Evolutionary conservation across 2,329 filamentous ascomycete genomes (phyloP), one percentile per base, ranked within the genome.

Genomic region (Neopestalotiopsis sp.): DNA sequence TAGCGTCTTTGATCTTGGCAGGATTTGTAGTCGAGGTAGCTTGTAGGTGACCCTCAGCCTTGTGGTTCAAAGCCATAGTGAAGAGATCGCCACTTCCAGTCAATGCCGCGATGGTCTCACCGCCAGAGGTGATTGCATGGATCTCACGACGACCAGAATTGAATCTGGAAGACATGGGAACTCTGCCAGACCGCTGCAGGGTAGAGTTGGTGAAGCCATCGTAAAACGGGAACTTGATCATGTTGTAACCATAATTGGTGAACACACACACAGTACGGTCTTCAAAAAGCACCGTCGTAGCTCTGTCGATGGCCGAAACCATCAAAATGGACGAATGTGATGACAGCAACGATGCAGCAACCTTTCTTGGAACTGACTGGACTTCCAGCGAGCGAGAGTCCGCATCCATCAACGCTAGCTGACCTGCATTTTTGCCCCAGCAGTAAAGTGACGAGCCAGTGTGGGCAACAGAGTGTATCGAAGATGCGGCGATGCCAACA

Each of bases 221-320:
- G 1, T 84, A 83, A 42, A 93, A 84, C 0, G 94, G 93, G 71
- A 98, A 97, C 61, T 90, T 90, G 67, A 98, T 86, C 72, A 94
- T 93, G n/a, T 94, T 94, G 78, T 97, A 98, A 4, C 95, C 95
- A 76, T 97, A 98, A 73, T 97, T 97, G 0, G 94, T 95, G 75
- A 99, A 97, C 0, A 99, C 91, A 86, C 93, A 97, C 10, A 98
- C 94, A 24, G 94, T 94, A 73, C 93, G 91, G 74, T 94, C 97
- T 63, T 94, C 92, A 3, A 99, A 87, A 34, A 99, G 82, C 71
- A 94, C 92, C 1, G 92, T 91, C 0, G 96, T 98, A 6, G 96
- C 96, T 73, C 91, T 91, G 76, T 98, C 95, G 69, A 97, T 97
- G 3, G 95, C 95, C 0, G 93, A 92, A 0, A 96, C 93, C 78